These are phyloP conservation scores for Drechslerella coelobrocha DNA, from an alignment of 2,329 filamentous ascomycete genomes.

Conservation along the genomic window DNA sequence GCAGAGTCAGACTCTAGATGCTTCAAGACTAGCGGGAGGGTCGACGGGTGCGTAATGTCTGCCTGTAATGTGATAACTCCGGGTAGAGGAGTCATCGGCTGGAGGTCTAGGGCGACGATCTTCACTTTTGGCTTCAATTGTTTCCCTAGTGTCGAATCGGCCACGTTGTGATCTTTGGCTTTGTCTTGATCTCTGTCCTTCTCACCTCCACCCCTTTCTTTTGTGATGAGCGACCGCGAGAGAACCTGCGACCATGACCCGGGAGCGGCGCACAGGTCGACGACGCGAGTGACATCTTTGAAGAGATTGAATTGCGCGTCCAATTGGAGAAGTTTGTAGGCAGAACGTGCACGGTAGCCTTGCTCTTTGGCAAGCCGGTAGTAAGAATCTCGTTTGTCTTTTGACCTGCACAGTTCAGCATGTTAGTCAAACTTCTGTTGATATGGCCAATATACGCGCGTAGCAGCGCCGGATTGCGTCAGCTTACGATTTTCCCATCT, in stretches of 20 bases:
- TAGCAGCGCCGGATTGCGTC: neutral
- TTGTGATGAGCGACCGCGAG: slow-evolving; percentile 79
- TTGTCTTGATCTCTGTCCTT: slow-evolving; percentile 55
- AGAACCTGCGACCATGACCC: slow-evolving; percentile 98
- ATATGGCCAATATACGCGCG: neutral
- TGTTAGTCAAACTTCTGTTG: neutral
- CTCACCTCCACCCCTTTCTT: slow-evolving; percentile 57
- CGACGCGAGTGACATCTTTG: slow-evolving; percentile 82
- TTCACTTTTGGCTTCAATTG: slow-evolving; percentile 69
- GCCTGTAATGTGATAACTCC: slow-evolving; percentile 91
- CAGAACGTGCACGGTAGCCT: slow-evolving; percentile 94
- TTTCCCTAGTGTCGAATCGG: slow-evolving; percentile 59
- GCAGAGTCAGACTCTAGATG: slow-evolving; percentile 76
- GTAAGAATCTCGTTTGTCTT: slow-evolving; percentile 98
- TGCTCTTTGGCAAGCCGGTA: slow-evolving; percentile 98
- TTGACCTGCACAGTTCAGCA: slow-evolving; percentile 58
- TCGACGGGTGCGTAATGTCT: slow-evolving; percentile 96
- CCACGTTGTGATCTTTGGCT: slow-evolving; percentile 10
- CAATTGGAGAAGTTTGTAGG: slow-evolving; percentile 95
- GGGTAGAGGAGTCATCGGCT: slow-evolving; percentile 91
- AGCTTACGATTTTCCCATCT: slow-evolving; percentile 50
- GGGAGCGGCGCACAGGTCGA: slow-evolving; percentile 93
- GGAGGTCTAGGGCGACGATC: slow-evolving; percentile 93
- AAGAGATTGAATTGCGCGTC: slow-evolving; percentile 97
- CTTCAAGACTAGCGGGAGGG: slow-evolving; percentile 83